phyloP scores from a whole-genome alignment of 1,284 basidiomycete species.

The Trametes hirsuta region DNA sequence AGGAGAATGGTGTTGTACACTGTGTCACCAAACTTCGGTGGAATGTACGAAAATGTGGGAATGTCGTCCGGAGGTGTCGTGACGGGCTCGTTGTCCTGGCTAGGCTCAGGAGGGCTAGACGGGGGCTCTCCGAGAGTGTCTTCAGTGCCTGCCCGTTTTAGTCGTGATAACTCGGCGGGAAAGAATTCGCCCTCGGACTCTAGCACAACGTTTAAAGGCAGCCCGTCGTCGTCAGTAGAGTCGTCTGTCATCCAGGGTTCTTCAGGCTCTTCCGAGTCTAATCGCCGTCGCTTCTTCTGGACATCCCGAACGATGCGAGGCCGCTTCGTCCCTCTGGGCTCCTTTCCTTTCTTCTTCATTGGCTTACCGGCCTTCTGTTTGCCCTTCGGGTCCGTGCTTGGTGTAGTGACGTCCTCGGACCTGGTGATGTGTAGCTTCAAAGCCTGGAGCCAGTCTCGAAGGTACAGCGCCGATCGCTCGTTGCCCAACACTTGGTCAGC shows the following conservation, averaged over 20 bases:
- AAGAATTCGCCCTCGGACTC: constrained; percentile 37
- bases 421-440: constrained; percentile 58
- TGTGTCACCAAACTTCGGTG: constrained; percentile 43
- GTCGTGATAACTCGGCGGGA: constrained; percentile 16
- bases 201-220: constrained; percentile 23
- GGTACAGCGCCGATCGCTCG: constrained; percentile 70
- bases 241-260: constrained; percentile 53
- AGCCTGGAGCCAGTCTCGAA: constrained; percentile 83
- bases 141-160: constrained; percentile 15
- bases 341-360: constrained; percentile 25
- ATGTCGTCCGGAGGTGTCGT: background rate
- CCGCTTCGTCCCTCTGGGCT: constrained; percentile 47
- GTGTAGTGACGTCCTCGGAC: background rate
- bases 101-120: background rate
- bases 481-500: constrained; percentile 86
- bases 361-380: constrained; percentile 24
- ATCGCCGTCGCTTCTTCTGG: constrained; percentile 48
- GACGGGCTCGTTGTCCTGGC: constrained; percentile 1
- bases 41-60: constrained; percentile 15
- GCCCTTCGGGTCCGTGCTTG: constrained; percentile 21
- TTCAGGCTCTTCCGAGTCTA: constrained; percentile 54
- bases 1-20: constrained; percentile 88
- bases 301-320: constrained; percentile 56
- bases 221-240: constrained; percentile 40
- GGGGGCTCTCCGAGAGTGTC: background rate